A percentile compares a stretch with the other conserved stretches of the same genome.
These are phyloP conservation scores for Umbelopsis vinacea DNA, from an alignment of 192 early-diverging fungal genomes.

Conservation along the genomic window DNA sequence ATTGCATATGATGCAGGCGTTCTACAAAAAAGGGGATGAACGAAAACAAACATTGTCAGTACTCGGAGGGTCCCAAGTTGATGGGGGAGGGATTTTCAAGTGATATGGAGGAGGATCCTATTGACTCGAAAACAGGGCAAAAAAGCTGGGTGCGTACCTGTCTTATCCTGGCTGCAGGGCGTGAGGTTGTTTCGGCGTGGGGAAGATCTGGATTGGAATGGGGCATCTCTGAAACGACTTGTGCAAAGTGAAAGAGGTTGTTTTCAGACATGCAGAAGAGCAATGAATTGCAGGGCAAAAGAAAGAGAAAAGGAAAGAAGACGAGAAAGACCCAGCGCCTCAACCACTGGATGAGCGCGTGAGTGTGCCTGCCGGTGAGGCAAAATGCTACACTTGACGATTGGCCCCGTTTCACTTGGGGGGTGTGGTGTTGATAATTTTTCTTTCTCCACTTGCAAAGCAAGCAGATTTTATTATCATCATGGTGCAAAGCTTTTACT, in stretches of 20 bases:
- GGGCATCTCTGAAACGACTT: slow-evolving; percentile 30
- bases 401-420: slow-evolving; percentile 22
- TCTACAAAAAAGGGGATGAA: slow-evolving; percentile 28
- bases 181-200: neutral
- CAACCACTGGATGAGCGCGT: slow-evolving; percentile 18
- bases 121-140: neutral
- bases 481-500: too few species aligned
- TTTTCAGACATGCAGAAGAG: slow-evolving; percentile 29
- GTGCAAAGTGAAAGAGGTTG: slow-evolving; percentile 39
- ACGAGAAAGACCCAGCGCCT: slow-evolving; percentile 2
- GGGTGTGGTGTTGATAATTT: neutral
- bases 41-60: neutral
- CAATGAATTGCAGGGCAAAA: slow-evolving; percentile 14
- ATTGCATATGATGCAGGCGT: slow-evolving; percentile 42
- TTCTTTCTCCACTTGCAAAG: neutral
- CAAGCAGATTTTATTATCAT: too few species aligned
- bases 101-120: too few species aligned
- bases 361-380: slow-evolving; percentile 16
- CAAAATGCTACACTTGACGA: slow-evolving; percentile 21
- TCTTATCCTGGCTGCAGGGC: slow-evolving; percentile 1
- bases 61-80: too few species aligned
- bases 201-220: neutral
- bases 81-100: too few species aligned
- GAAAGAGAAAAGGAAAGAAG: slow-evolving; percentile 14
- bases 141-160: slow-evolving; percentile 8